Evolutionary conservation across 2,329 filamentous ascomycete species (phyloP).

Genomic region (Tolypocladium tropicale): DNA sequence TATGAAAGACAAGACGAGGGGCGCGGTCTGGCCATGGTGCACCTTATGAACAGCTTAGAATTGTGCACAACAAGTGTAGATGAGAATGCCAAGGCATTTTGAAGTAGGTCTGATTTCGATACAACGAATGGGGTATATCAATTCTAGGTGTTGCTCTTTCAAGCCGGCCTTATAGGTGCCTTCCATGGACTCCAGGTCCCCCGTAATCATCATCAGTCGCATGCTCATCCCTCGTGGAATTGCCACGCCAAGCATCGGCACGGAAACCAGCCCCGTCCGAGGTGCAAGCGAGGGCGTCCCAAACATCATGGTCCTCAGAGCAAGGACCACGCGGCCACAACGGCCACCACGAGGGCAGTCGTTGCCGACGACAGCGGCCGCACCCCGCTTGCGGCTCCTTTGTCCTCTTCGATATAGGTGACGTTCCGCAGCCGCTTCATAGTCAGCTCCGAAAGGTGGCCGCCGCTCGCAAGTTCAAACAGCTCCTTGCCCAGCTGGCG

Average conservation of each 20-base stretch:
- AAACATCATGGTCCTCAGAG: background rate
- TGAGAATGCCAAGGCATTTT: background rate
- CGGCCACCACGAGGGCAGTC: constrained; percentile 1
- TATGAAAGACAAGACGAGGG: background rate
- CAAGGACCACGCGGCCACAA: constrained; percentile 1
- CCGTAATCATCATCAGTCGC: background rate
- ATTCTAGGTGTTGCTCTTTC: constrained; percentile 4
- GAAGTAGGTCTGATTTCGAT: constrained; percentile 1
- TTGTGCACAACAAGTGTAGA: background rate
- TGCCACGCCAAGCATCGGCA: background rate
- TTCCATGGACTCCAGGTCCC: background rate
- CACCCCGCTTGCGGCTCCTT: constrained; percentile 11
- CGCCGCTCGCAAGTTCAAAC: constrained; percentile 32
- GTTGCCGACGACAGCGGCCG: constrained; percentile 7
- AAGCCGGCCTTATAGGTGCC: background rate
- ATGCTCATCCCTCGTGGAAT: background rate
- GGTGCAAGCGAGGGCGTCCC: background rate
- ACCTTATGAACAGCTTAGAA: background rate
- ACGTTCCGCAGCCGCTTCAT: constrained; percentile 20
- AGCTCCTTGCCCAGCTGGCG: constrained; percentile 39
- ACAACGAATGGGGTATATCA: constrained; percentile 3
- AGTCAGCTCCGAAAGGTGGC: constrained; percentile 23
- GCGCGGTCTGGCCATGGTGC: background rate
- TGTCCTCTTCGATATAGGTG: constrained; percentile 23
- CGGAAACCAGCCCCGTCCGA: background rate